Base-by-base conservation (phyloP, 768 basidiomycete species). In the Lepiota subincarnata region DNA sequence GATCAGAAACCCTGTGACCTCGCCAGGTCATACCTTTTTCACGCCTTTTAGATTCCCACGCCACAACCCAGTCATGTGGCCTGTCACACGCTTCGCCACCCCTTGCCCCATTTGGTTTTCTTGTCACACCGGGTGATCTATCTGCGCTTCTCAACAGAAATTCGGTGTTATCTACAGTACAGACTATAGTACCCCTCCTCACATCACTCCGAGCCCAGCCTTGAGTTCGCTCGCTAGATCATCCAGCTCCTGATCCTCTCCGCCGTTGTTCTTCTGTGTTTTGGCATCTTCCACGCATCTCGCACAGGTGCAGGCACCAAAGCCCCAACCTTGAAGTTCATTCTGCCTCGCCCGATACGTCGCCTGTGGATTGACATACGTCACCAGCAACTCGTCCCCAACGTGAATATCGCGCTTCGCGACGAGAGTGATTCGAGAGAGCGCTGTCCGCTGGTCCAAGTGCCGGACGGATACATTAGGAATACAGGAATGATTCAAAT, bases 381-480 rank as follows among this genome's bases (percentile, higher is more conserved):
- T 83, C 52, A 92, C 81, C 1, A 80, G 53, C 20, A 94, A 77
- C 67, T 95, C 92, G 53, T 92, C 84, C 1, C 89, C 90, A 0
- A 73, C 66, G 19, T 75, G 71, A 50, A 97, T 86, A 16, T 78
- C 73, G 8, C 72, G 66, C 51, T 77, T 80, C 4, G 92, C 87
- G n/a, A 89, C 66, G 20, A 92, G 64, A 0, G 87, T 84, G 64
- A 96, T 87, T 35, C 89, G 81, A 6, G 85, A 75, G 50, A 91
- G 83, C 1, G 86, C 78, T 1, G 74, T 81, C 46, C 80, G 81
- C 58, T 76, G 78, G 65, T 89, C 85, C 53, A 90, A 69, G 64
- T 92, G 92, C 1, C 87, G 83, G 13, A 89, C 83, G 14, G 89
- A 87, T 44, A 85, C 60, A 66, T 92, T 95, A 0, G 93, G 91